phyloP scores from a whole-genome alignment of 805 yeast genomes.

The Pichia deserticola region DNA sequence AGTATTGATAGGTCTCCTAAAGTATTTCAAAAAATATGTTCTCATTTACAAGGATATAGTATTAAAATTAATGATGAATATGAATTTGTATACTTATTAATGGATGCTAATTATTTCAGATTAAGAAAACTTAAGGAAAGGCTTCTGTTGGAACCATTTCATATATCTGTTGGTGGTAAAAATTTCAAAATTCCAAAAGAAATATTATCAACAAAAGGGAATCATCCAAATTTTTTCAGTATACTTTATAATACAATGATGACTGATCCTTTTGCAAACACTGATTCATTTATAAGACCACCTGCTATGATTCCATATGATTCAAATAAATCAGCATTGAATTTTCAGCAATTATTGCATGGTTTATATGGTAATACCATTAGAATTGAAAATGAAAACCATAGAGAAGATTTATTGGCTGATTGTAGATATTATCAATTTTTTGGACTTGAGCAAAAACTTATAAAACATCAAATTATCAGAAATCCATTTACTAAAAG shows the following conservation, averaged over 20 bases:
- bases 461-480: constrained; percentile 45
- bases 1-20: constrained; percentile 69
- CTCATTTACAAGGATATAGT: constrained; percentile 77
- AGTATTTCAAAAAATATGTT: constrained; percentile 57
- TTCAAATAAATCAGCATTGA: constrained; percentile 41
- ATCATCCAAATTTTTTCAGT: constrained; percentile 70
- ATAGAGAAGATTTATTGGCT: constrained; percentile 47
- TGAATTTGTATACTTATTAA: constrained; percentile 52
- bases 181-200: constrained; percentile 53
- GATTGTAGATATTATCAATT: constrained; percentile 79
- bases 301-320: constrained; percentile 64
- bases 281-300: constrained; percentile 52
- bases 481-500: constrained; percentile 42
- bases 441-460: constrained; percentile 61
- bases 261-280: constrained; percentile 34
- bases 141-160: constrained; percentile 47
- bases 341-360: constrained; percentile 50
- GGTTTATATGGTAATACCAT: constrained; percentile 48
- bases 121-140: constrained; percentile 47
- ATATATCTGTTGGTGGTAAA: constrained; percentile 50
- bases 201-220: constrained; percentile 53
- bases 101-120: constrained; percentile 68
- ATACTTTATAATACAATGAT: constrained; percentile 49
- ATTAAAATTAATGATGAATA: constrained; percentile 52
- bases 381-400: constrained; percentile 41